Percentiles rank a stretch among this genome's conserved stretches.
These are phyloP conservation scores for Pyrenophora seminiperda DNA, from an alignment of 2,329 filamentous ascomycete genomes.

Conservation along the genomic window DNA sequence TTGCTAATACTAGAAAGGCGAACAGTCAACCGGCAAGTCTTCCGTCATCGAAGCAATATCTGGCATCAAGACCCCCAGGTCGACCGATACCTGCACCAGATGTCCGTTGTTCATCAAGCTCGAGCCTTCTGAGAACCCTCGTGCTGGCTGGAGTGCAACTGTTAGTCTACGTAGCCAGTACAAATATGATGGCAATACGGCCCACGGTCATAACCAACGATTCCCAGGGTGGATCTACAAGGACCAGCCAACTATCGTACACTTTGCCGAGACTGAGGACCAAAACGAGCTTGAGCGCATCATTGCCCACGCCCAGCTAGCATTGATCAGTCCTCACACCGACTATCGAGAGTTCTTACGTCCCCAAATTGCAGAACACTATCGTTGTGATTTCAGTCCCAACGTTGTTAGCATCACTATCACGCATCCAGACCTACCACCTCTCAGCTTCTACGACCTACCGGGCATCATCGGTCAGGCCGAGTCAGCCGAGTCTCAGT, in stretches of 20 bases:
- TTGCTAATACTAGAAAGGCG: conserved; percentile 42
- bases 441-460: conserved; percentile 82
- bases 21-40: conserved; percentile 84
- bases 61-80: conserved; percentile 73
- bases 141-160: conserved; percentile 65
- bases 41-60: conserved; percentile 58
- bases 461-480: conserved; percentile 80
- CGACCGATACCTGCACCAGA: conserved; percentile 74
- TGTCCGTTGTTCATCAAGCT: conserved; percentile 82
- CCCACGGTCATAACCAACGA: conserved; percentile 51
- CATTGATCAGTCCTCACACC: conserved; percentile 70
- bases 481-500: conserved; percentile 49
- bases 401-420: conserved; percentile 82
- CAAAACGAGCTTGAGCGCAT: conserved; percentile 68
- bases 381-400: conserved; percentile 74
- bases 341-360: conserved; percentile 52
- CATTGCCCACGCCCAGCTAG: conserved; percentile 76
- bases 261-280: conserved; percentile 68
- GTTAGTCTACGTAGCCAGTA: conserved; percentile 72
- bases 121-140: conserved; percentile 56
- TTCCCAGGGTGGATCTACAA: conserved; percentile 68
- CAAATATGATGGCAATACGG: conserved; percentile 50
- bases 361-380: conserved; percentile 4
- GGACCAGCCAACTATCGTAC: conserved; percentile 49
- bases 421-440: conserved; percentile 70